Evolutionary conservation across 805 yeast genomes (phyloP).

Genomic region (Kregervanrija delftensis): DNA sequence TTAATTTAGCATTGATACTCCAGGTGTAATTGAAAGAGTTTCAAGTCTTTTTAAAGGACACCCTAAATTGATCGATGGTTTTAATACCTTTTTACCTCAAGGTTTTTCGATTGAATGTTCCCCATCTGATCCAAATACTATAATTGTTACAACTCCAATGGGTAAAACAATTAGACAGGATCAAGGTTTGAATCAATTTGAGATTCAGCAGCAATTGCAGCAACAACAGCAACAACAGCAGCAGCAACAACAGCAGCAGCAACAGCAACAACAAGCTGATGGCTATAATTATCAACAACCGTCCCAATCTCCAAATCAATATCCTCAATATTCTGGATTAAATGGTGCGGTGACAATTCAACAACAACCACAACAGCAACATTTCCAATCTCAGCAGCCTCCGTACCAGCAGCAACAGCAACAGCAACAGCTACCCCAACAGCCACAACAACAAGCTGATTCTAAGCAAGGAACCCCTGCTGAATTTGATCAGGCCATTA

Average conservation of each 20-base stretch:
- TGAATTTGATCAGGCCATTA: slow-evolving; percentile 95
- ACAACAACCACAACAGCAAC: slow-evolving; percentile 1
- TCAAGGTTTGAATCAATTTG: slow-evolving; percentile 24
- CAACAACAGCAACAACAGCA: slow-evolving; percentile 10
- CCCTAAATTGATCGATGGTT: slow-evolving; percentile 91
- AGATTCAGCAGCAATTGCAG: slow-evolving; percentile 7
- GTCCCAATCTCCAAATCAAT: no score
- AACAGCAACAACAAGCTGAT: slow-evolving; percentile 14
- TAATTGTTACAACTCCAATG: slow-evolving; percentile 90
- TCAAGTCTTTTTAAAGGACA: slow-evolving; percentile 88
- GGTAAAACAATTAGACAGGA: slow-evolving; percentile 78
- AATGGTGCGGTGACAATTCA: no score
- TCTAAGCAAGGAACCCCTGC: slow-evolving; percentile 54
- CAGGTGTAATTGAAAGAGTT: slow-evolving; percentile 96
- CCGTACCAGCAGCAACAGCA: slow-evolving; percentile 4
- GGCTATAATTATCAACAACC: slow-evolving; percentile 1
- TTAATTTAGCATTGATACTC: slow-evolving; percentile 70
- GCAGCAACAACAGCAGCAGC: slow-evolving; percentile 8
- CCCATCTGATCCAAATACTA: slow-evolving; percentile 86
- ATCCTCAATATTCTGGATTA: no score
- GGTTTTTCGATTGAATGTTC: slow-evolving; percentile 94
- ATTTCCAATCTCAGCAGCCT: neutral
- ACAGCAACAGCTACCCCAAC: slow-evolving; percentile 14
- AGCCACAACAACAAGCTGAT: slow-evolving; percentile 15
- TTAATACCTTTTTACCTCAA: slow-evolving; percentile 94